Conservation (phyloP, 306 rosid genomes). For the Datisca glomerata region DNA sequence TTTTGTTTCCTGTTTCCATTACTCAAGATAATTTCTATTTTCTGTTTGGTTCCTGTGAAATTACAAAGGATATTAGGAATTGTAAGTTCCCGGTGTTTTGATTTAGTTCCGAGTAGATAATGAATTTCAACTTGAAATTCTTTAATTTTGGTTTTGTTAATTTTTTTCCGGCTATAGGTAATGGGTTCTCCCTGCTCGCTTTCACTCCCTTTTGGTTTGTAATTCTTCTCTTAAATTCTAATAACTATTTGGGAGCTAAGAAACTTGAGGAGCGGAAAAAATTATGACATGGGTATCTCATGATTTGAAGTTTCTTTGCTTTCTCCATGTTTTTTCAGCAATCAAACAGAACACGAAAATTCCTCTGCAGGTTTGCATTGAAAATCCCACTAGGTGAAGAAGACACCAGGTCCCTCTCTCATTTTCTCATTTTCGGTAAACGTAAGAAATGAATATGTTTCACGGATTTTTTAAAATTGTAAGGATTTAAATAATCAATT, state of each 20-base stretch:
- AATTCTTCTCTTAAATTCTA: not conserved
- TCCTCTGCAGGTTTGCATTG: not conserved
- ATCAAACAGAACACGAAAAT: not conserved
- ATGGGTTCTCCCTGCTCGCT: constrained; percentile 13
- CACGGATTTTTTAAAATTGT: no score
- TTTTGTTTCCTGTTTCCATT: no score
- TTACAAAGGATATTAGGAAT: not conserved
- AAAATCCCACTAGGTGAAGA: no score
- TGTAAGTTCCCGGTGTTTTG: no score
- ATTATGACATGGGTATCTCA: constrained; percentile 8
- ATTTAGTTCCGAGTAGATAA: no score
- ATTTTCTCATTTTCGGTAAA: no score
- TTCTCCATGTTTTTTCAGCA: constrained; percentile 1
- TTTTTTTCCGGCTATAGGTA: constrained; percentile 22
- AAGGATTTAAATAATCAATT: no score
- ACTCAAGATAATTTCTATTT: not conserved
- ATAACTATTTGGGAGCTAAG: constrained; percentile 4
- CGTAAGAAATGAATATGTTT: no score
- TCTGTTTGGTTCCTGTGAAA: constrained; percentile 19
- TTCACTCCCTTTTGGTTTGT: constrained; percentile 51
- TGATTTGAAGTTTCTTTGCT: constrained; percentile 6
- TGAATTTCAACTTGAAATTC: no score
- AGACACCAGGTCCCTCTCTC: no score
- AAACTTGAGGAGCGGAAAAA: not conserved
- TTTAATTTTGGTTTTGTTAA: not conserved